Base-by-base conservation (phyloP, 495 filamentous ascomycete genomes). In the Penicillium roqueforti region DNA sequence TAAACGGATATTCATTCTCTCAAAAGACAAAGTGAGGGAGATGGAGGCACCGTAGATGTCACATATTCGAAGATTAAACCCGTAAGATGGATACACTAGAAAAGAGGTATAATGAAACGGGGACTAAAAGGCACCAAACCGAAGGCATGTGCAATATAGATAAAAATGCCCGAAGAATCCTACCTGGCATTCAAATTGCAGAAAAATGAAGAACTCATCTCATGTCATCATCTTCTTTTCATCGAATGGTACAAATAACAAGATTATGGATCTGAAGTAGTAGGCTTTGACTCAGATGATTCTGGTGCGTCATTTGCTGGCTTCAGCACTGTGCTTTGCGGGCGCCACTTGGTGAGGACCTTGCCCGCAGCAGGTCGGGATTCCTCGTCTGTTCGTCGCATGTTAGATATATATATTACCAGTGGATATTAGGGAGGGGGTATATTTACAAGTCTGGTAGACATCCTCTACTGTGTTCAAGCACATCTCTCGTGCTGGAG, bases 391-490 rank as follows among this genome's bases (percentile, higher is more conserved):
- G 39, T 23, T 18, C 9, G 7, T 19, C 14, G 42, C 14, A 29
- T 13, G 48, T 72, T 64, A 63, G 62, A 23, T 31, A 26, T 16
- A 14, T 36, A 29, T 36, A 3, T 29, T 36, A 8, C 19, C 3
- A 19, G 14, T 13, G 11, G 4, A n/a, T 5, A 42, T 44, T 20
- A 3, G 40, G 19, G 47, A 6, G 19, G 4, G 43, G 22, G 10
- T 48, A 9, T 43, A 52, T 71, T 55, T 66, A 76, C 74, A 73
- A 52, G 86, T 89, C 44, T 80, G 78, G 83, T 92, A 97, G 37
- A 97, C 83, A 57, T 91, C 88, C 64, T 91, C 87, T 19, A 97
- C 70, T 0, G 84, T 83, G 64, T 96, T 88, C 20, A 98, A 69
- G 51, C 86, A 88, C 53, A 91, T 80, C 43, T 91, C 85, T 59